Evolutionary conservation across 106 monocot genomes (phyloP).

Genomic region (Allium fistulosum): DNA sequence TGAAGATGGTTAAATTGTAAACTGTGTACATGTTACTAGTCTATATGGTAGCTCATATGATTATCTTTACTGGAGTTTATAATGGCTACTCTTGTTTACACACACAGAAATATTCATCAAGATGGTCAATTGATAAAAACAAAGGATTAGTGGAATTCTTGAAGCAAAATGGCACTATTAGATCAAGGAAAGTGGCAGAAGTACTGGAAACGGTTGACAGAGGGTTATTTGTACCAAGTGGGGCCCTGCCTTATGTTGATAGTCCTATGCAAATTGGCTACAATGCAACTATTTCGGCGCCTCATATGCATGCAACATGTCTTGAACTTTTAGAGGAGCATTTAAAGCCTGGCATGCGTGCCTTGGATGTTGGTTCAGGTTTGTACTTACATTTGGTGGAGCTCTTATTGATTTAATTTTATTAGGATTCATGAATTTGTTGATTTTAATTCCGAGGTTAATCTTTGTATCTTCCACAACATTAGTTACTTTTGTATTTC

Average conservation of each 20-base stretch:
- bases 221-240: slow-evolving; percentile 63
- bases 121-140: slow-evolving; percentile 58
- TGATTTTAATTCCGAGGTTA: too few relatives aligned
- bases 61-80: neutral
- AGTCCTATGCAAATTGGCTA: slow-evolving; percentile 86
- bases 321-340: slow-evolving; percentile 68
- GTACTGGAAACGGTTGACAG: slow-evolving; percentile 77
- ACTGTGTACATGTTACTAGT: too few relatives aligned
- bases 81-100: neutral
- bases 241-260: slow-evolving; percentile 52
- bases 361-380: slow-evolving; percentile 93
- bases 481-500: too few relatives aligned
- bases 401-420: neutral
- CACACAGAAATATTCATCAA: slow-evolving; percentile 10
- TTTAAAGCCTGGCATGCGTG: slow-evolving; percentile 82
- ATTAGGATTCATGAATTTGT: too few relatives aligned
- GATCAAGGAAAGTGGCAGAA: slow-evolving; percentile 68
- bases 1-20: too few relatives aligned
- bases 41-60: too few relatives aligned
- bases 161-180: slow-evolving; percentile 53
- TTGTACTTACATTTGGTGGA: neutral
- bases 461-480: too few relatives aligned
- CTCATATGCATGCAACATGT: slow-evolving; percentile 94
- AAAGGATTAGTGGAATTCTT: slow-evolving; percentile 60
- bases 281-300: slow-evolving; percentile 94